Evolutionary conservation across 495 filamentous ascomycete species (phyloP).

Genomic region (Cetradonia linearis): DNA sequence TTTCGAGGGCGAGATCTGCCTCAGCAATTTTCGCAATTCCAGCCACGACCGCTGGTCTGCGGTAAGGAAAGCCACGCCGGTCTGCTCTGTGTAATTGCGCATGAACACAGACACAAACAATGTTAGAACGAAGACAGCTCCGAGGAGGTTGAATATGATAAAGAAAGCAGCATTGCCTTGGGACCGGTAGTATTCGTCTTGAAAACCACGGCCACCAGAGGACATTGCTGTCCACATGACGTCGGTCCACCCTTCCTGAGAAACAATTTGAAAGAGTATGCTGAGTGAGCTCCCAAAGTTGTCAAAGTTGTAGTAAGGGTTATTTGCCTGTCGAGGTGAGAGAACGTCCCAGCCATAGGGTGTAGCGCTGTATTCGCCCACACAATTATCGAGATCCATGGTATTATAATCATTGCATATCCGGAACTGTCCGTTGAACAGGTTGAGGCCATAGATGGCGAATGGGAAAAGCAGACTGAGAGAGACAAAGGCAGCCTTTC

Average conservation of each 20-base stretch:
- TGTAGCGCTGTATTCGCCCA: conserved; percentile 65
- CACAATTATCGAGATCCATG: conserved; percentile 57
- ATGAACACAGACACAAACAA: conserved; percentile 99
- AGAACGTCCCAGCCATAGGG: conserved; percentile 78
- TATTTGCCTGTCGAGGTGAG: conserved; percentile 67
- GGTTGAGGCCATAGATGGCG: conserved; percentile 85
- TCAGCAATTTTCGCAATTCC: conserved; percentile 83
- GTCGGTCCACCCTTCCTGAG: conserved; percentile 93
- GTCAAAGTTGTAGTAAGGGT: conserved; percentile 87
- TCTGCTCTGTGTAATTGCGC: conserved; percentile 98
- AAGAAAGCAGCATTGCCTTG: conserved; percentile 91
- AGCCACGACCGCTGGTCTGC: conserved; percentile 96
- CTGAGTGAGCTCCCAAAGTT: conserved; percentile 86
- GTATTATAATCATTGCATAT: conserved; percentile 63
- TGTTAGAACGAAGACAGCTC: conserved; percentile 94
- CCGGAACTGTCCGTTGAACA: conserved; percentile 77
- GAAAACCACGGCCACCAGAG: conserved; percentile 64
- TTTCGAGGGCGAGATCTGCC: conserved; percentile 90
- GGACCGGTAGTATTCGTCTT: conserved; percentile 55
- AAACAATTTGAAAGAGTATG: conserved; percentile 98
- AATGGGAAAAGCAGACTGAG: conserved; percentile 92
- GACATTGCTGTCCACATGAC: conserved; percentile 75
- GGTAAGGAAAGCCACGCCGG: conserved; percentile 91
- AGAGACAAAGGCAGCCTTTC: conserved; percentile 76
- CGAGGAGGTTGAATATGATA: conserved; percentile 90